Conservation (phyloP, 768 basidiomycete genomes). For the Mrakia gelida region DNA sequence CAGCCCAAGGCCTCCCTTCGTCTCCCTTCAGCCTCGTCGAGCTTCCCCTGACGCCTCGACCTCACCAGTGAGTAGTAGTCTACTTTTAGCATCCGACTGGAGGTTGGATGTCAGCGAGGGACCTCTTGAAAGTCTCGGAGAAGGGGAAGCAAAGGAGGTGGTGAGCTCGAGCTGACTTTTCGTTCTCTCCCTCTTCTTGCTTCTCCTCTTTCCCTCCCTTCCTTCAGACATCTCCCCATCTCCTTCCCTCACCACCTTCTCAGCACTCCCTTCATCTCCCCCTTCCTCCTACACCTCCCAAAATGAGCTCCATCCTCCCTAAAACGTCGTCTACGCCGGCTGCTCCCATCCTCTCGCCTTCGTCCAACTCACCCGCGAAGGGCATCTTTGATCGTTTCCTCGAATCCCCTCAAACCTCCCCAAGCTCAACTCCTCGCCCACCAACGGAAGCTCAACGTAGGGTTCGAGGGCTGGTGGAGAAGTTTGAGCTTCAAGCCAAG, state of each 20-base stretch:
- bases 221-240: not conserved
- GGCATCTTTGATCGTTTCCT: slow-evolving; percentile 17
- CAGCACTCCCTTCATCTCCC: not conserved
- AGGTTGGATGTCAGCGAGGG: not conserved
- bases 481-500: slow-evolving; percentile 7
- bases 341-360: not conserved
- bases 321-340: not conserved
- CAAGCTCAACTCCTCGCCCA: not conserved
- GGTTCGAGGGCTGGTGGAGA: not conserved
- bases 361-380: slow-evolving; percentile 8
- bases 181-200: not conserved
- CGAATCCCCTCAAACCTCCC: not conserved
- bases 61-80: too few relatives aligned
- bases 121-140: not conserved
- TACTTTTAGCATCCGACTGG: not conserved
- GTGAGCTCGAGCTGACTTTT: not conserved
- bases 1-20: not conserved
- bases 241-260: not conserved
- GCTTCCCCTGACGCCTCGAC: not conserved
- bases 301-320: slow-evolving; percentile 7
- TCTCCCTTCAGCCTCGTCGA: not conserved
- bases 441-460: not conserved
- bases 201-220: not conserved
- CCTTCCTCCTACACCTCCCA: not conserved
- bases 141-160: not conserved